Evolutionary conservation across 2,329 filamentous ascomycete genomes (phyloP).

Genomic region (Sphaerulina musiva): DNA sequence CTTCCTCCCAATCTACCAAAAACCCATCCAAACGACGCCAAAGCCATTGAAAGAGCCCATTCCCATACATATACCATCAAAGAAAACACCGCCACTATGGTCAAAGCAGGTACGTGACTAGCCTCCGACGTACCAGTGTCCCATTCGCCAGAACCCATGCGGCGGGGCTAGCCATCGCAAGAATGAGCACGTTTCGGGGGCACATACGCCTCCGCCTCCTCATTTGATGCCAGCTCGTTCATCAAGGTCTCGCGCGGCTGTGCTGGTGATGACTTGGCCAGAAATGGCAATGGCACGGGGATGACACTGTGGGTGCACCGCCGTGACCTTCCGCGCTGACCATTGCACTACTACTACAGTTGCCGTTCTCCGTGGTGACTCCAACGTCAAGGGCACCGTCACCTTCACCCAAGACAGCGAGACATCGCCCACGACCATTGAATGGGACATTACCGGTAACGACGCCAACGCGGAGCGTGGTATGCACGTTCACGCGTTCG

Average conservation of each 20-base stretch:
- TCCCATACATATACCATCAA: slow-evolving; percentile 25
- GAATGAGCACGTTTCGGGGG: slow-evolving; percentile 32
- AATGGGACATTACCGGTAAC: slow-evolving; percentile 87
- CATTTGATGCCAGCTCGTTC: slow-evolving; percentile 16
- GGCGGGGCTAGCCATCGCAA: slow-evolving; percentile 34
- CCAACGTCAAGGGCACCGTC: slow-evolving; percentile 87
- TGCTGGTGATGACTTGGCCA: background rate
- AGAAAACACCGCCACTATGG: slow-evolving; percentile 71
- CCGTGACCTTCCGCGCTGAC: slow-evolving; percentile 10
- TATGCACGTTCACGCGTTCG: slow-evolving; percentile 98
- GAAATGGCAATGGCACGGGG: background rate
- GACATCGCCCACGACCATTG: slow-evolving; percentile 73
- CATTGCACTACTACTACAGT: slow-evolving; percentile 50
- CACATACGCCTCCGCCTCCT: slow-evolving; percentile 2
- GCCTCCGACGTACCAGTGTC: slow-evolving; percentile 2
- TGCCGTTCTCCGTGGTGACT: slow-evolving; percentile 95
- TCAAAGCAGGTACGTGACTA: slow-evolving; percentile 82
- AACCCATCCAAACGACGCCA: background rate
- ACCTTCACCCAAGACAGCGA: slow-evolving; percentile 90
- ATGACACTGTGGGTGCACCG: background rate
- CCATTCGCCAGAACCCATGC: slow-evolving; percentile 22
- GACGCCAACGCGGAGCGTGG: slow-evolving; percentile 94
- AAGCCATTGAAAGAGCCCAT: slow-evolving; percentile 8
- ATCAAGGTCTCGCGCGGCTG: slow-evolving; percentile 20
- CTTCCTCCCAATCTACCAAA: slow-evolving; percentile 3